These are phyloP conservation scores for Picochlorum sp. DNA, from an alignment of 139 green algal species.

Conservation along the genomic window DNA sequence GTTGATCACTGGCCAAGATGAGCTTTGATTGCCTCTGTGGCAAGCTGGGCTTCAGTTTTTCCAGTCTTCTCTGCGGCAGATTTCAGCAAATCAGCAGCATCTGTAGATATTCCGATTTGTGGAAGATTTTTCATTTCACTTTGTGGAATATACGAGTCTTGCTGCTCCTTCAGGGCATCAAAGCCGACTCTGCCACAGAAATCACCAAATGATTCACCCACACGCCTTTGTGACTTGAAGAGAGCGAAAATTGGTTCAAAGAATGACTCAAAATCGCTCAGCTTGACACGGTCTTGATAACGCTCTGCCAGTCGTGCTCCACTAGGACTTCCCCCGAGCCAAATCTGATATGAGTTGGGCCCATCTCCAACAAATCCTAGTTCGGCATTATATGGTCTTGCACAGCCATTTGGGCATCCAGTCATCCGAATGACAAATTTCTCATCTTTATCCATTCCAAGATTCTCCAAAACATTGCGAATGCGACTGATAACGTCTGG, in stretches of 20 bases:
- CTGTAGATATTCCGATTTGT: slow-evolving; percentile 26
- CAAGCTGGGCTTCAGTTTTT: slow-evolving; percentile 13
- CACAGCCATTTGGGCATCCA: slow-evolving; percentile 98
- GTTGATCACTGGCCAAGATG: neutral
- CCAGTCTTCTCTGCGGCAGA: slow-evolving; percentile 31
- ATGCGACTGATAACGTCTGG: slow-evolving; percentile 79
- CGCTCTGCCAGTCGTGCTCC: slow-evolving; percentile 77
- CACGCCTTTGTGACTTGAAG: slow-evolving; percentile 47
- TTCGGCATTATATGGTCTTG: slow-evolving; percentile 97
- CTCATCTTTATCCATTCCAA: slow-evolving; percentile 56
- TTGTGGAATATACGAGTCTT: slow-evolving; percentile 32
- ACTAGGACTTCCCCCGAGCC: slow-evolving; percentile 73
- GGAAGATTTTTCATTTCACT: slow-evolving; percentile 13
- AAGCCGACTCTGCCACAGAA: slow-evolving; percentile 69
- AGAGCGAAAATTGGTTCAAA: slow-evolving; percentile 86
- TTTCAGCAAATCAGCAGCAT: slow-evolving; percentile 27
- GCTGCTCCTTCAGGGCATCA: slow-evolving; percentile 40
- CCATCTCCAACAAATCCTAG: slow-evolving; percentile 97
- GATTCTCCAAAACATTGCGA: slow-evolving; percentile 51
- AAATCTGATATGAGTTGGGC: slow-evolving; percentile 96
- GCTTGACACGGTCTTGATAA: slow-evolving; percentile 77
- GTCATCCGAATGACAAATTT: slow-evolving; percentile 92
- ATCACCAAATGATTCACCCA: slow-evolving; percentile 82
- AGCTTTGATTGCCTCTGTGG: slow-evolving; percentile 22
- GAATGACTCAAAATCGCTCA: slow-evolving; percentile 81